Conservation (phyloP, 2,329 filamentous ascomycete species). For the Ophiocordyceps camponoti-floridani region DNA sequence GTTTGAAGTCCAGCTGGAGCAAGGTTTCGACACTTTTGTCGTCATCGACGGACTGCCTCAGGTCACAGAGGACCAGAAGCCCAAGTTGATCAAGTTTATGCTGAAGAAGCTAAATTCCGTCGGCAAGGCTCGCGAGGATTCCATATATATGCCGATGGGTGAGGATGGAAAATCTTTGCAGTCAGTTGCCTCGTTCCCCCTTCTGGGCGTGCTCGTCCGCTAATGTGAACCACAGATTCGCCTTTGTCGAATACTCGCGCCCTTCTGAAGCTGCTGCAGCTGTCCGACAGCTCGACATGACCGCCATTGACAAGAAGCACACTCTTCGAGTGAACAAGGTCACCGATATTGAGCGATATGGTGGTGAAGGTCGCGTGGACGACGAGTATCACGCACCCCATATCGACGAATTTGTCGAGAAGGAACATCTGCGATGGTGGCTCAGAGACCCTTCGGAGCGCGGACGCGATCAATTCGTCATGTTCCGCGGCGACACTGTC, state of each 20-base stretch:
- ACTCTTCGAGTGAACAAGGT: slow-evolving; percentile 93
- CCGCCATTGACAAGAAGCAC: slow-evolving; percentile 91
- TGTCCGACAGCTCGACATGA: slow-evolving; percentile 71
- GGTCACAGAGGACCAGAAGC: slow-evolving; percentile 78
- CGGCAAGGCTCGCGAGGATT: slow-evolving; percentile 71
- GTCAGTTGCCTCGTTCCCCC: slow-evolving; percentile 28
- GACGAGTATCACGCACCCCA: slow-evolving; percentile 74
- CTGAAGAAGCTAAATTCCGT: slow-evolving; percentile 80
- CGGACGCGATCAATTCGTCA: slow-evolving; percentile 85
- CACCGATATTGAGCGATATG: slow-evolving; percentile 92
- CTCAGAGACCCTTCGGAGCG: slow-evolving; percentile 63
- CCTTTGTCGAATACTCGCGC: slow-evolving; percentile 91
- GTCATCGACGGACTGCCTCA: slow-evolving; percentile 86
- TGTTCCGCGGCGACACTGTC: slow-evolving; percentile 83
- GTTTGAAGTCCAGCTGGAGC: slow-evolving; percentile 89
- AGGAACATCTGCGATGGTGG: slow-evolving; percentile 91
- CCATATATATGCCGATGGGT: slow-evolving; percentile 84
- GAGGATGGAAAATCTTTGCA: slow-evolving; percentile 73
- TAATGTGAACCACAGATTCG: slow-evolving; percentile 43
- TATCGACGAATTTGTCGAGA: slow-evolving; percentile 72
- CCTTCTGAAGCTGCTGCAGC: slow-evolving; percentile 78
- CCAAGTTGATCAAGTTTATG: slow-evolving; percentile 91
- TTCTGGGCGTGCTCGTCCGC: not conserved
- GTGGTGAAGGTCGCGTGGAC: slow-evolving; percentile 80
- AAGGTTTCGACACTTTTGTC: slow-evolving; percentile 90